Base-by-base conservation (phyloP, 306 rosid genomes). In the Sicyos edulis region DNA sequence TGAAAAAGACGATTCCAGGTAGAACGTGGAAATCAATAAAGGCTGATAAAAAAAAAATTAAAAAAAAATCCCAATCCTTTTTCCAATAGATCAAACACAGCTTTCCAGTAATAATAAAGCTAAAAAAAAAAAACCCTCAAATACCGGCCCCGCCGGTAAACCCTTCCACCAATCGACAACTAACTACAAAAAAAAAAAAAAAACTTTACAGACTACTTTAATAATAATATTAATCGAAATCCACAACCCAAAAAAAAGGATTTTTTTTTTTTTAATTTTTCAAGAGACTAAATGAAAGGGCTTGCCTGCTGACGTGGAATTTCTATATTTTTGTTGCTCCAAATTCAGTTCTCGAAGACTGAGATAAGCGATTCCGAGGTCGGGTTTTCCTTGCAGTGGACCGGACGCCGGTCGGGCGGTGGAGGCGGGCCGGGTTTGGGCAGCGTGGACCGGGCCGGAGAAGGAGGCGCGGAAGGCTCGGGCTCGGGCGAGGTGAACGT, bases 231-330 rank as follows among this genome's bases (percentile, higher is more conserved):
- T 26, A 60, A 58, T 58, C 67, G 20, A 29, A 60, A 37, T 42
- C 49, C 54, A 65, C 53, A 42, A 44, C 13, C 11, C 21, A 10
- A 14, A 15, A 51, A 51, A 50, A 5, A 15, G 19, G 19, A n/a
- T 34, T 15, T 0, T 0, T 17, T 42, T 40, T 8, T 34, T 64
- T 49, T 44, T 5, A 37, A 37, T 2, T 32, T 32, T 32, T 86
- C 69, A 91, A 55, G 95, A 87, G 68, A 91, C 97, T 79, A 93
- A 76, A 71, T 93, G 90, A 51, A 93, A 77, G 19, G 97, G 97
- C 95, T 83, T 74, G 72, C 91, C 84, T 0, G 92, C 86, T 0
- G 96, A 88, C 73, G 96, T 76, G 57, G 96, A 88, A 74, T 78
- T 60, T 82, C 91, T 87, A 37, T 11, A 42, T 62, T 78, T 92